phyloP scores from a whole-genome alignment of 495 filamentous ascomycete species.

The Penicillium paradoxum region DNA sequence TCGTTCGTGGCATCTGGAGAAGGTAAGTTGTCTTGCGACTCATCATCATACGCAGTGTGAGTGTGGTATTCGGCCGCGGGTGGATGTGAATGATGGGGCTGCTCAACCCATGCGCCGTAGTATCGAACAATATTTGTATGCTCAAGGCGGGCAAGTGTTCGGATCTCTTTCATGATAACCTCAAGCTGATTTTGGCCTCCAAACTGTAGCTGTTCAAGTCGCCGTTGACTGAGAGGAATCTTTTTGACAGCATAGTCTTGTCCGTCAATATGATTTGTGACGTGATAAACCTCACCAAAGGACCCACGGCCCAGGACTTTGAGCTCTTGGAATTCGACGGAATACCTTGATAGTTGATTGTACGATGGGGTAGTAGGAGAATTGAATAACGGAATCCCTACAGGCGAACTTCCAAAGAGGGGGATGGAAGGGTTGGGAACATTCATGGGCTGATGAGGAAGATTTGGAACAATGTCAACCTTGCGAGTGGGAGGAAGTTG shows the following conservation, averaged over 20 bases:
- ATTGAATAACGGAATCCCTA: slow-evolving; percentile 32
- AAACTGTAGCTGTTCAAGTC: slow-evolving; percentile 42
- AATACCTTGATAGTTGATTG: slow-evolving; percentile 35
- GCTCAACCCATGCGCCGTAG: slow-evolving; percentile 50
- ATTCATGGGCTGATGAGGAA: slow-evolving; percentile 20
- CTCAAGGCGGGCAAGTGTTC: slow-evolving; percentile 50
- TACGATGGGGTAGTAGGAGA: slow-evolving; percentile 13
- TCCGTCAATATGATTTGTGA: slow-evolving; percentile 47
- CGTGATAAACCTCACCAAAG: slow-evolving; percentile 51
- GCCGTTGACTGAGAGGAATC: slow-evolving; percentile 44
- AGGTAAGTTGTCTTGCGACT: slow-evolving; percentile 7
- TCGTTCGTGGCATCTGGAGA: slow-evolving; percentile 21
- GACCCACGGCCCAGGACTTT: slow-evolving; percentile 47
- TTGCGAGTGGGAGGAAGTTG: slow-evolving; percentile 16
- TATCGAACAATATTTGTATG: slow-evolving; percentile 53
- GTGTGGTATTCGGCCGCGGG: slow-evolving; percentile 16
- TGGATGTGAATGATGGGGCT: slow-evolving; percentile 28
- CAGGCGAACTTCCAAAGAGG: slow-evolving; percentile 33
- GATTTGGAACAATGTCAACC: slow-evolving; percentile 17
- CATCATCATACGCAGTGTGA: slow-evolving; percentile 14
- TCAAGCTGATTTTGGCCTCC: slow-evolving; percentile 45
- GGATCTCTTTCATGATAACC: slow-evolving; percentile 49
- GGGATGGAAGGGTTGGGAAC: slow-evolving; percentile 22
- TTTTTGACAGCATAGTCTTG: slow-evolving; percentile 53
- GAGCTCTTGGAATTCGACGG: slow-evolving; percentile 40